Percentiles rank a stretch among this genome's conserved stretches.
These are phyloP conservation scores for Diaporthe nobilis DNA, from an alignment of 2,329 filamentous ascomycete species.

Conservation along the genomic window DNA sequence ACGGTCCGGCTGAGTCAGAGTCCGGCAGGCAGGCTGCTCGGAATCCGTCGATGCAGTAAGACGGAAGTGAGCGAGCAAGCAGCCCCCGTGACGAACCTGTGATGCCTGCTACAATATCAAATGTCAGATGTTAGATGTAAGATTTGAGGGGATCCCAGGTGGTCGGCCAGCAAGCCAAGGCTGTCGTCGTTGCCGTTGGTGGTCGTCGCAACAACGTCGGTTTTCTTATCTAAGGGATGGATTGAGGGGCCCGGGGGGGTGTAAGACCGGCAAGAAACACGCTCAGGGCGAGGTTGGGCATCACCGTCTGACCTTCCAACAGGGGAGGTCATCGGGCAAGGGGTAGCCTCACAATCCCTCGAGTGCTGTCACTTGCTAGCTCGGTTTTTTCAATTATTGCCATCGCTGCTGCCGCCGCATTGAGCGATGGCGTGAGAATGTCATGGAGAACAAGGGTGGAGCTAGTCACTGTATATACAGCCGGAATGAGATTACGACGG, in stretches of 20 bases:
- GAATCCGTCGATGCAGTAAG: slow-evolving; percentile 24
- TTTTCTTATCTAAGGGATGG: background rate
- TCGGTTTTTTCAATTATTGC: background rate
- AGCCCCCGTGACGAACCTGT: background rate
- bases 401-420: background rate
- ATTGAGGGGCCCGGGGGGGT: background rate
- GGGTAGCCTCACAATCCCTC: background rate
- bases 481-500: background rate
- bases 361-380: background rate
- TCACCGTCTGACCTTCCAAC: background rate
- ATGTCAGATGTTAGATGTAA: background rate
- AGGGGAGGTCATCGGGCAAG: background rate
- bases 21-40: background rate
- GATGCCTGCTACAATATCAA: background rate
- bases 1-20: slow-evolving; percentile 19
- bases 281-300: slow-evolving; percentile 5
- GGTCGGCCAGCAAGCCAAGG: slow-evolving; percentile 5
- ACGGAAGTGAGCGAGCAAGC: background rate
- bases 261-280: background rate
- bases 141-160: background rate
- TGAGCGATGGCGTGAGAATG: background rate
- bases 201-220: background rate
- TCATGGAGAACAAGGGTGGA: background rate
- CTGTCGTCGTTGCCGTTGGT: background rate
- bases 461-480: slow-evolving; percentile 3